These are phyloP conservation scores for Penicillium sp. DNA, from an alignment of 2,329 filamentous ascomycete species.

Conservation along the genomic window DNA sequence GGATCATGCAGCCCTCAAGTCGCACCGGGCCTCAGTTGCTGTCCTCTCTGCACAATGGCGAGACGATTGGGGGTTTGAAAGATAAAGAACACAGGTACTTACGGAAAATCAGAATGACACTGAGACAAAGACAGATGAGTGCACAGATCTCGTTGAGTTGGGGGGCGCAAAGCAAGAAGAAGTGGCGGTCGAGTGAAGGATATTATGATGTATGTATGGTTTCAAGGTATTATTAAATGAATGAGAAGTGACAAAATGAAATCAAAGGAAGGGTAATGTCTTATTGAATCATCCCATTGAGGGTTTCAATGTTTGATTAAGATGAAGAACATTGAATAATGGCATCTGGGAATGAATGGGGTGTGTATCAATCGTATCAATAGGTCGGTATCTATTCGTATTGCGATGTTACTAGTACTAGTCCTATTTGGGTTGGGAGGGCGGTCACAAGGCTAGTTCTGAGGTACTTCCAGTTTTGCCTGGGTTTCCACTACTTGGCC, in stretches of 20 bases:
- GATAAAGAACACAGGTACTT: conserved; percentile 7
- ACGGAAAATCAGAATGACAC: conserved; percentile 8
- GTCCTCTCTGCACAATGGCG: background rate
- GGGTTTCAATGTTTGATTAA: background rate
- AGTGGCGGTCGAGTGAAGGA: background rate
- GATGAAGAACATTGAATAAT: background rate
- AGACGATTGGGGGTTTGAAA: background rate
- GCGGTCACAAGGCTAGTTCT: background rate
- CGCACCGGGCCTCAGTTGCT: conserved; percentile 20
- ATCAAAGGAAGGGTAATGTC: conserved; percentile 2
- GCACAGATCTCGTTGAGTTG: conserved; percentile 1
- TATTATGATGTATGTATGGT: background rate
- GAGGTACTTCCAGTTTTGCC: background rate
- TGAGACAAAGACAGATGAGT: background rate
- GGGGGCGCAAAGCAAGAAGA: background rate
- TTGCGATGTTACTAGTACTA: background rate
- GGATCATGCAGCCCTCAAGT: conserved; percentile 26
- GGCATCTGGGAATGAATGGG: background rate
- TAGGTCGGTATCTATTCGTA: conserved; percentile 6
- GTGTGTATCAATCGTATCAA: conserved; percentile 4
- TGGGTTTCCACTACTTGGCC: background rate
- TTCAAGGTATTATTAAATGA: background rate
- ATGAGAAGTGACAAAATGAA: background rate
- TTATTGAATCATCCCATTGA: conserved; percentile 1
- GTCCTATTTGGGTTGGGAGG: too few species aligned